Conservation (phyloP, 768 basidiomycete species). For the Russula virescens region DNA sequence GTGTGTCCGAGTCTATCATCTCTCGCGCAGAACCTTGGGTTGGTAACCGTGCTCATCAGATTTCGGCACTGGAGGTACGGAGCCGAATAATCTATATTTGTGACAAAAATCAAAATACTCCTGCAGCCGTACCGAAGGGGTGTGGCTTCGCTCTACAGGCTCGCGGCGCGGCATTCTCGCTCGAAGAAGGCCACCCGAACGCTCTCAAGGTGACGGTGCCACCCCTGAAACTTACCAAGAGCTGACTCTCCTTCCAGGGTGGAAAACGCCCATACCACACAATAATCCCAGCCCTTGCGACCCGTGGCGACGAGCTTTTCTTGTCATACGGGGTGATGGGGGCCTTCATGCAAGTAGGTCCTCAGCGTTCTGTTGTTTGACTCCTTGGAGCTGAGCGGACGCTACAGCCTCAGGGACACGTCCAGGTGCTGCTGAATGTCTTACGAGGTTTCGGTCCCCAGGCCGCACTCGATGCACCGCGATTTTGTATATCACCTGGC, state of each 20-base stretch:
- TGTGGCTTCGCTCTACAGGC: slow-evolving; percentile 98
- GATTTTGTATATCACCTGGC: slow-evolving; percentile 12
- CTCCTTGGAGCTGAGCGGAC: slow-evolving; percentile 2
- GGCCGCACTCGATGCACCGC: slow-evolving; percentile 51
- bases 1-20: slow-evolving; percentile 37
- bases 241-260: slow-evolving; percentile 37
- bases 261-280: slow-evolving; percentile 90
- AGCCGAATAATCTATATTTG: neutral
- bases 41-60: slow-evolving; percentile 37
- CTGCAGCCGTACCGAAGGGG: slow-evolving; percentile 76
- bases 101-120: neutral
- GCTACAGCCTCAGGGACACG: slow-evolving; percentile 83
- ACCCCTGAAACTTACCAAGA: neutral
- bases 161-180: slow-evolving; percentile 78
- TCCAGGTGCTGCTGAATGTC: slow-evolving; percentile 90
- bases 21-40: neutral
- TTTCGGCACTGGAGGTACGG: slow-evolving; percentile 80
- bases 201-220: slow-evolving; percentile 51
- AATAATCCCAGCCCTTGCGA: slow-evolving; percentile 87
- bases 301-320: slow-evolving; percentile 74
- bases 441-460: slow-evolving; percentile 84
- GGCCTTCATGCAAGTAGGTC: slow-evolving; percentile 73
- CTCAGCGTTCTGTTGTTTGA: neutral
- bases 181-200: slow-evolving; percentile 82
- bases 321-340: slow-evolving; percentile 91